Evolutionary conservation across 257 asterid species (phyloP).

Genomic region (Galeopsis tetrahit): DNA sequence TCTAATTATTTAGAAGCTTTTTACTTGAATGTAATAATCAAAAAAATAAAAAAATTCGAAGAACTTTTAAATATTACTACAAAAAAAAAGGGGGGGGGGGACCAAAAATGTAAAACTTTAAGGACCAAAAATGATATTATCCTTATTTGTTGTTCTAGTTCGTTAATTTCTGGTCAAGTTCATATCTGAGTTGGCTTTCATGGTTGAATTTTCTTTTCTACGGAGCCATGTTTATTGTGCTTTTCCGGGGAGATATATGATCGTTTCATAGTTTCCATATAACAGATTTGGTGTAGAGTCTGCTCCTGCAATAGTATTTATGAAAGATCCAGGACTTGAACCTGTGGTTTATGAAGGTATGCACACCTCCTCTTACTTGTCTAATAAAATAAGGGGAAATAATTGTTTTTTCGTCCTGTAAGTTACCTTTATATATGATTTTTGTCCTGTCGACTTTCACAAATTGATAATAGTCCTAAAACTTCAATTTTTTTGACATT

Average conservation of each 20-base stretch:
- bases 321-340: conserved; percentile 90
- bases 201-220: neutral
- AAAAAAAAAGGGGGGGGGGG: too few species aligned
- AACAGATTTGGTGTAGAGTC: conserved; percentile 90
- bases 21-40: too few species aligned
- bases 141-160: neutral
- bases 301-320: conserved; percentile 87
- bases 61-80: too few species aligned
- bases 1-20: too few species aligned
- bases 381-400: neutral
- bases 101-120: too few species aligned
- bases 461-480: too few species aligned
- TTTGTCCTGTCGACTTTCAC: too few species aligned
- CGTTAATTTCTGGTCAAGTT: neutral
- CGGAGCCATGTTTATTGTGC: neutral
- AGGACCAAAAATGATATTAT: too few species aligned
- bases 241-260: conserved; percentile 11
- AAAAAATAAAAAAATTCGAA: too few species aligned
- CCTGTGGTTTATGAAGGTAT: conserved; percentile 84
- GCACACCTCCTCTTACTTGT: conserved; percentile 32
- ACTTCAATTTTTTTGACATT: too few species aligned
- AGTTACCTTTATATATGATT: too few species aligned
- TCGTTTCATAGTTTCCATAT: conserved; percentile 26
- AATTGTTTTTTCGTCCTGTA: too few species aligned
- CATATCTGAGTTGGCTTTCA: neutral